A percentile compares a stretch with the other conserved stretches of the same genome.
Evolutionary conservation across 2,329 filamentous ascomycete genomes (phyloP).

Genomic region (Huntiella decipiens): DNA sequence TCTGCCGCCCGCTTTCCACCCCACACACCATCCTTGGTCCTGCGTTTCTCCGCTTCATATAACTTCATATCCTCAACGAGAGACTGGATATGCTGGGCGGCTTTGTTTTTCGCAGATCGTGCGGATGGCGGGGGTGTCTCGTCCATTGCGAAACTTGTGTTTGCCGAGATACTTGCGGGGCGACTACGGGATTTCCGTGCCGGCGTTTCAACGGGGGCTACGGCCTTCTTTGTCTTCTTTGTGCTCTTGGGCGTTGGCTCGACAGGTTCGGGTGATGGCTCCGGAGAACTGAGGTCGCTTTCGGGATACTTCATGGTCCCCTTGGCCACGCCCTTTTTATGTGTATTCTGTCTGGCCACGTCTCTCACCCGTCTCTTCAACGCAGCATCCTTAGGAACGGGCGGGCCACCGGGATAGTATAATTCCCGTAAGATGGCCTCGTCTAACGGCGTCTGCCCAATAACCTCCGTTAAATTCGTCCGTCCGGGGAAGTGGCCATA

Average conservation of each 20-base stretch:
- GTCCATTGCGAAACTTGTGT: neutral
- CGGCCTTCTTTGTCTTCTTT: constrained; percentile 13
- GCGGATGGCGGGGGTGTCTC: constrained; percentile 61
- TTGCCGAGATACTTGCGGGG: neutral
- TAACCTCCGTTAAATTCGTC: constrained; percentile 83
- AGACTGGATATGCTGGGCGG: constrained; percentile 55
- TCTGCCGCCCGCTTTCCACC: constrained; percentile 45
- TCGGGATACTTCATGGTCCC: constrained; percentile 27
- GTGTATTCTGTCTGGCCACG: constrained; percentile 31
- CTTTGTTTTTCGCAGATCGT: constrained; percentile 75
- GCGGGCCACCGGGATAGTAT: constrained; percentile 47
- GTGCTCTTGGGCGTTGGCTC: neutral
- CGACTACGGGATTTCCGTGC: constrained; percentile 3
- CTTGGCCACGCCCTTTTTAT: constrained; percentile 26
- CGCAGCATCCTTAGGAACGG: constrained; percentile 24
- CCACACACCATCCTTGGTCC: constrained; percentile 36
- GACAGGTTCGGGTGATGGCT: neutral
- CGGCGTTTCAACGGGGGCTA: constrained; percentile 17
- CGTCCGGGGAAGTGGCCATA: constrained; percentile 76
- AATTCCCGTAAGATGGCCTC: constrained; percentile 38
- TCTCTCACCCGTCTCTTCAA: constrained; percentile 32
- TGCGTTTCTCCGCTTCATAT: constrained; percentile 87
- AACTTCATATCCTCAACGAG: constrained; percentile 70
- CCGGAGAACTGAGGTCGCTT: constrained; percentile 10
- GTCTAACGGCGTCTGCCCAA: constrained; percentile 74